phyloP scores from a whole-genome alignment of 257 asterid genomes.

The Capsicum baccatum region DNA sequence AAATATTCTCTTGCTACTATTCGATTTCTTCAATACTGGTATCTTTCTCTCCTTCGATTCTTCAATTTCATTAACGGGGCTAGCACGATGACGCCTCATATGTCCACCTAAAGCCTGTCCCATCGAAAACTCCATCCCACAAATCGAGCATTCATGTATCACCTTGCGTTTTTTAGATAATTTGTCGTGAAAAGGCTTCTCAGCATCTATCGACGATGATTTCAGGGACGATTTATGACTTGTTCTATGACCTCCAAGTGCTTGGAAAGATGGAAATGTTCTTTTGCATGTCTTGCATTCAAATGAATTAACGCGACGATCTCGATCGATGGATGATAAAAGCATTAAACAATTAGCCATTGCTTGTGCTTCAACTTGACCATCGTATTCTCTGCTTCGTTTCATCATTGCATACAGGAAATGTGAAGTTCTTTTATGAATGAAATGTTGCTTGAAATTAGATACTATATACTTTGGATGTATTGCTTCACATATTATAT shows the following conservation, averaged over 20 bases:
- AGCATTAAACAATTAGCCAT: constrained; percentile 45
- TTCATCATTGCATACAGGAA: neutral
- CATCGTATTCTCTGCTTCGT: constrained; percentile 24
- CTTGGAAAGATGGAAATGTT: constrained; percentile 27
- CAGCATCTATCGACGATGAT: neutral
- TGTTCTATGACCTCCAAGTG: constrained; percentile 42
- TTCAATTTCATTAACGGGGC: neutral
- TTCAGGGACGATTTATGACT: constrained; percentile 39
- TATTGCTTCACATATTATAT: neutral
- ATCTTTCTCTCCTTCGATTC: neutral
- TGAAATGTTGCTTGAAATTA: neutral
- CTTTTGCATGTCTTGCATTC: constrained; percentile 45
- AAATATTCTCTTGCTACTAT: constrained; percentile 29
- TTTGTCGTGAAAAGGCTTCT: too few relatives aligned
- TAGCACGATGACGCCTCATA: constrained; percentile 50
- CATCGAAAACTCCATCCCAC: constrained; percentile 41
- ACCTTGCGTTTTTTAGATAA: constrained; percentile 19
- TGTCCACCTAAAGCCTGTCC: constrained; percentile 58
- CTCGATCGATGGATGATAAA: neutral
- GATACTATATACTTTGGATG: too few relatives aligned
- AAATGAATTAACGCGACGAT: neutral
- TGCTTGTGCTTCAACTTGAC: constrained; percentile 28
- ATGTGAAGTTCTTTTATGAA: neutral
- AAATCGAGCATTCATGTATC: constrained; percentile 42
- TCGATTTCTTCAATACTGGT: constrained; percentile 34